Conservation (phyloP, 108 stramenopile species). For the Fragilariopsis cylindrus region DNA sequence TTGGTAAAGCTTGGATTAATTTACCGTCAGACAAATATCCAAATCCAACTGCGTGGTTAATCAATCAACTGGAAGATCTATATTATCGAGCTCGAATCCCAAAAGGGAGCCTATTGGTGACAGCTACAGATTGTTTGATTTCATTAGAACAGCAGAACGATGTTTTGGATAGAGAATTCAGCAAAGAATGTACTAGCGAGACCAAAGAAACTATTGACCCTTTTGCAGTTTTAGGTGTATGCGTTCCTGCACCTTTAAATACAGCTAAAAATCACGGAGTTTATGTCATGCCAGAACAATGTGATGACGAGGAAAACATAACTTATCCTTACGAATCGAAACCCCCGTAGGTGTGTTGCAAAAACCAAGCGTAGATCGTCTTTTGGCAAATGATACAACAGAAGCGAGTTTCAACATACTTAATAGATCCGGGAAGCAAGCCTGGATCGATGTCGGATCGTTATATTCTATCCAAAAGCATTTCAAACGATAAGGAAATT, state of each 20-base stretch:
- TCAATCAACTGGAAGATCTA: conserved; percentile 41
- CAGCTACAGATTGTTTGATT: conserved; percentile 69
- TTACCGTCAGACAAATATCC: conserved; percentile 41
- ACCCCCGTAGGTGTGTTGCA: conserved; percentile 44
- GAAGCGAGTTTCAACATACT: conserved; percentile 4
- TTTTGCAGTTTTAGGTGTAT: conserved; percentile 59
- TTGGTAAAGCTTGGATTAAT: conserved; percentile 83
- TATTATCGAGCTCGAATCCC: conserved; percentile 44
- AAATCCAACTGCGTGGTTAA: conserved; percentile 61
- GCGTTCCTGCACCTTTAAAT: conserved; percentile 66
- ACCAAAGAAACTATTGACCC: background rate
- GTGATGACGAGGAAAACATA: background rate
- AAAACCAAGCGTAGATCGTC: conserved; percentile 60
- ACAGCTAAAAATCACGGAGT: conserved; percentile 86
- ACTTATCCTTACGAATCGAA: background rate
- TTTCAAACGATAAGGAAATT: conserved; percentile 43
- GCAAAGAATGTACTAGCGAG: background rate
- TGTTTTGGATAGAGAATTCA: background rate
- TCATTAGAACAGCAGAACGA: conserved; percentile 8
- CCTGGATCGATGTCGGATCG: conserved; percentile 87
- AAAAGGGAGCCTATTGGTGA: conserved; percentile 59
- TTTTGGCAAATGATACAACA: conserved; percentile 20
- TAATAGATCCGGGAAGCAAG: conserved; percentile 26
- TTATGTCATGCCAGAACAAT: conserved; percentile 48
- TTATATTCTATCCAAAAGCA: conserved; percentile 64